Conservation (phyloP, 164 flowering plant species). For the Dillenia turbinata region DNA sequence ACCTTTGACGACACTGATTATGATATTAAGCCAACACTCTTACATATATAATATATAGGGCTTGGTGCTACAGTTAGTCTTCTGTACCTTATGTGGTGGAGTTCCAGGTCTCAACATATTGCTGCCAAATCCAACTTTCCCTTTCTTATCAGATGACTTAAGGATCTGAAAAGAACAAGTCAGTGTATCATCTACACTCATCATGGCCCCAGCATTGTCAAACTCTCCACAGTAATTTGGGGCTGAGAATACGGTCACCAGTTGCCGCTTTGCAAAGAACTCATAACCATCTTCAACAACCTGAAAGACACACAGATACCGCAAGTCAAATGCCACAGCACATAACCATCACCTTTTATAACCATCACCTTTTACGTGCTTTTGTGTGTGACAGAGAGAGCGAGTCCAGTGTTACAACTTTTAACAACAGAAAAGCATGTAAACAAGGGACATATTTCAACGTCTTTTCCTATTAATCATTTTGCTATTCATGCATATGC, state of each 20-base stretch:
- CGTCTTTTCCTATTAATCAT: no score
- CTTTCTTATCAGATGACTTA: constrained; percentile 46
- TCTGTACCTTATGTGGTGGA: constrained; percentile 50
- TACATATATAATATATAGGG: no score
- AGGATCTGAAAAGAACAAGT: constrained; percentile 60
- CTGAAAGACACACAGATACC: constrained; percentile 13
- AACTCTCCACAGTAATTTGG: constrained; percentile 61
- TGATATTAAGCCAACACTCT: no score
- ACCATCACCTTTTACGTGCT: no score
- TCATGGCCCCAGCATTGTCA: constrained; percentile 62
- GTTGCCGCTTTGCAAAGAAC: constrained; percentile 51
- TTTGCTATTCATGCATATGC: no score
- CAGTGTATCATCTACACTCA: constrained; percentile 53
- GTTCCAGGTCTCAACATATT: constrained; percentile 40
- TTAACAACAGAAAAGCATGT: no score
- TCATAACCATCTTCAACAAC: constrained; percentile 70
- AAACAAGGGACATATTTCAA: no score
- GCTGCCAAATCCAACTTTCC: constrained; percentile 35
- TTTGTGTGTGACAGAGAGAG: no score
- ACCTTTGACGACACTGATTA: no score
- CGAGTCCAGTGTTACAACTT: no score
- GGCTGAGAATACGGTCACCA: constrained; percentile 53
- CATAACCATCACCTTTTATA: no score
- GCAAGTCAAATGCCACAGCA: not conserved
- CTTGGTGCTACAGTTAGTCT: not conserved